These are phyloP conservation scores for Wilcoxina mikolae DNA, from an alignment of 495 filamentous ascomycete species.

Conservation along the genomic window DNA sequence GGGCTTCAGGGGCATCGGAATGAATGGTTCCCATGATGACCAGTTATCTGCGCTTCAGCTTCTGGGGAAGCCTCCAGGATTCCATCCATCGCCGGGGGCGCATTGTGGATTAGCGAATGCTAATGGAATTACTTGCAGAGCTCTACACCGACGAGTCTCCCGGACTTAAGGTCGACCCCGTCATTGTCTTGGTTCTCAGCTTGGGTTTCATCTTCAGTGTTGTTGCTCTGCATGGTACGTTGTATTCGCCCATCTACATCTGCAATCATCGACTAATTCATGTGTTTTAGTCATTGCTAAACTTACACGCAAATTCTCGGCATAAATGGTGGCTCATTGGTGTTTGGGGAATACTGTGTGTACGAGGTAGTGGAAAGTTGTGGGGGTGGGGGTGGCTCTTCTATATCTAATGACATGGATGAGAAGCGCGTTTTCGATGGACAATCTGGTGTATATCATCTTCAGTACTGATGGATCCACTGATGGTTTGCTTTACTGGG, in stretches of 20 bases:
- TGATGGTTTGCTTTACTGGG: background rate
- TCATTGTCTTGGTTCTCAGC: conserved; percentile 85
- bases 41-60: no score
- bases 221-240: conserved; percentile 88
- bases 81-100: no score
- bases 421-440: background rate
- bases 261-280: conserved; percentile 10
- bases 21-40: no score
- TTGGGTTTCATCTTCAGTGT: conserved; percentile 98
- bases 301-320: conserved; percentile 81
- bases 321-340: conserved; percentile 32
- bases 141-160: conserved; percentile 99
- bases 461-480: background rate
- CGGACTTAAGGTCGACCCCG: conserved; percentile 89
- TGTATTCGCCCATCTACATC: background rate
- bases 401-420: background rate
- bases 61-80: no score
- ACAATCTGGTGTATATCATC: background rate
- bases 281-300: conserved; percentile 80
- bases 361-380: background rate
- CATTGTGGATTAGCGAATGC: no score
- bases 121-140: conserved; percentile 31
- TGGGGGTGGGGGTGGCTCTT: background rate
- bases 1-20: background rate
- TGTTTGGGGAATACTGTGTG: no score